phyloP scores from a whole-genome alignment of 192 early-diverging fungal genomes.

The Entophlyctis luteolus region DNA sequence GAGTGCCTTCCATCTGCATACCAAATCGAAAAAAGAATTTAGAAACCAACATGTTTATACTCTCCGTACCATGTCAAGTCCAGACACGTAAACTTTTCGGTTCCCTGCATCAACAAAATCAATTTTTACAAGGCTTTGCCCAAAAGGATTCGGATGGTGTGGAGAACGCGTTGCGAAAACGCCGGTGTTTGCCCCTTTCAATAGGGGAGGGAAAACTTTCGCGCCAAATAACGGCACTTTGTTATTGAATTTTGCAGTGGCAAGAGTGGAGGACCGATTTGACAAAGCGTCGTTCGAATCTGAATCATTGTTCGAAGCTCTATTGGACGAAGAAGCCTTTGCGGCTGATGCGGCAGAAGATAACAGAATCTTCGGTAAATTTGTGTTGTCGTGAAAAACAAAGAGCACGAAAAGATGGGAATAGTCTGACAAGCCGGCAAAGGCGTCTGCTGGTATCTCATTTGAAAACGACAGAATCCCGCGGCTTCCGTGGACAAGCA shows the following conservation, averaged over 20 bases:
- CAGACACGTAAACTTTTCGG: constrained; percentile 17
- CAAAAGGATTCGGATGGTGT: constrained; percentile 39
- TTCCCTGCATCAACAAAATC: constrained; percentile 21
- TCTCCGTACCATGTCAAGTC: constrained; percentile 31
- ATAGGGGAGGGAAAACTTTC: constrained; percentile 32
- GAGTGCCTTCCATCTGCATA: constrained; percentile 22
- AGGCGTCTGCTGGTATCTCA: constrained; percentile 31
- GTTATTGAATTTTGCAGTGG: constrained; percentile 29
- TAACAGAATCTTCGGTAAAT: constrained; percentile 30
- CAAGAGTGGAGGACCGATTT: constrained; percentile 7
- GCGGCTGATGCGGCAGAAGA: constrained; percentile 10
- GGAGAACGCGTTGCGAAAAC: constrained; percentile 24
- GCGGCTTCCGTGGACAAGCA: constrained; percentile 26
- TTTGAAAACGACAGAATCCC: constrained; percentile 12
- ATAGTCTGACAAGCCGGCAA: constrained; percentile 30
- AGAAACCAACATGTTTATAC: not conserved
- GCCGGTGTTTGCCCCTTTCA: constrained; percentile 28
- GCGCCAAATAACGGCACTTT: constrained; percentile 36
- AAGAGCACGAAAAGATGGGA: constrained; percentile 34
- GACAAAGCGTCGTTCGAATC: not conserved
- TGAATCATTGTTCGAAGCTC: not conserved
- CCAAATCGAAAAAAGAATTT: not conserved
- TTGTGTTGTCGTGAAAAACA: constrained; percentile 42
- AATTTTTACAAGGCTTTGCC: constrained; percentile 32
- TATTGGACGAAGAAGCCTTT: not conserved